A percentile compares a stretch with the other conserved stretches of the same genome.
Conservation (phyloP, 352 stramenopile species). For the Phytophthora megakarya region DNA sequence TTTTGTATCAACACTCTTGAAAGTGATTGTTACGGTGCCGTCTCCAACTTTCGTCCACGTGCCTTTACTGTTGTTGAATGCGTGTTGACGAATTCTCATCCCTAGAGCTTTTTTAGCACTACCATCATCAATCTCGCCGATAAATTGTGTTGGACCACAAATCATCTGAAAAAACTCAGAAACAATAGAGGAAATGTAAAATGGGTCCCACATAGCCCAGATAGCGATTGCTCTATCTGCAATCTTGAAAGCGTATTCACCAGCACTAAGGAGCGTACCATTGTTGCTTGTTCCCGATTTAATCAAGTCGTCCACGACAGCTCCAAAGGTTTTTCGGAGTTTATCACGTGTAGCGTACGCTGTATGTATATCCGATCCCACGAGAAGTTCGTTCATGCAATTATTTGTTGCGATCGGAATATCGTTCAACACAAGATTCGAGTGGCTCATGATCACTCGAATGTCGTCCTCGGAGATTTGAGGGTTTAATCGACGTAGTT, state of each 20-base stretch:
- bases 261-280: conserved; percentile 33
- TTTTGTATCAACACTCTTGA: conserved; percentile 41
- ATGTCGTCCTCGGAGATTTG: conserved; percentile 39
- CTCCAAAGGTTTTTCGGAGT: conserved; percentile 52
- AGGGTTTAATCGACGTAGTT: conserved; percentile 28
- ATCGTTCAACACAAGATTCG: conserved; percentile 52
- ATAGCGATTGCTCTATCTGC: conserved; percentile 46
- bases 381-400: conserved; percentile 38
- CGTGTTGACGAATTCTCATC: conserved; percentile 40
- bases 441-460: conserved; percentile 41
- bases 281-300: conserved; percentile 39
- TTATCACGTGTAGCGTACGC: conserved; percentile 42
- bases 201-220: conserved; percentile 50
- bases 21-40: conserved; percentile 39
- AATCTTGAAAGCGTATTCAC: conserved; percentile 47
- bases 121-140: conserved; percentile 54
- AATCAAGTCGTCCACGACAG: conserved; percentile 53
- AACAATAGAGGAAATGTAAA: conserved; percentile 47
- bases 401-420: conserved; percentile 53
- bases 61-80: conserved; percentile 46
- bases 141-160: conserved; percentile 45
- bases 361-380: conserved; percentile 19
- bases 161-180: conserved; percentile 55
- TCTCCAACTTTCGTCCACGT: conserved; percentile 40
- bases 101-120: conserved; percentile 45